phyloP scores from a whole-genome alignment of 2,329 filamentous ascomycete genomes.

The Ophiosphaerella narmari region DNA sequence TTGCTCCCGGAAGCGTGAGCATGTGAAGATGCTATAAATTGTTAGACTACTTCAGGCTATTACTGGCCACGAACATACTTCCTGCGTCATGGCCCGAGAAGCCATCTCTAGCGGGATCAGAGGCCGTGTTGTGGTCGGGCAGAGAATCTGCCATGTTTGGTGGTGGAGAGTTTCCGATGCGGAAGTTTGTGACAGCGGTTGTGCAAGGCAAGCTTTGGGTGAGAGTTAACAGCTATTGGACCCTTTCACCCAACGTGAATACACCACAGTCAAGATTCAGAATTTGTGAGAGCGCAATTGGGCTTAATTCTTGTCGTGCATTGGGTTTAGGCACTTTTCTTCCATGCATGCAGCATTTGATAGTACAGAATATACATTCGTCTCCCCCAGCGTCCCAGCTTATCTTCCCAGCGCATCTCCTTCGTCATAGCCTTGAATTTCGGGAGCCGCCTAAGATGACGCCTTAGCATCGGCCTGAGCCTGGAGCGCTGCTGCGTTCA shows the following conservation, averaged over 20 bases:
- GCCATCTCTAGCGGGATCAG: constrained; percentile 13
- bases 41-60: constrained; percentile 13
- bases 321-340: constrained; percentile 28
- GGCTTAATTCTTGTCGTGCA: constrained; percentile 32
- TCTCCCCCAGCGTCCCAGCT: constrained; percentile 13
- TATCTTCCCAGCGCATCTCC: constrained; percentile 7
- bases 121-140: constrained; percentile 29
- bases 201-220: constrained; percentile 10
- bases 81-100: constrained; percentile 18
- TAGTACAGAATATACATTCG: constrained; percentile 47
- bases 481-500: constrained; percentile 61
- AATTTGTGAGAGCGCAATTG: constrained; percentile 8
- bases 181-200: constrained; percentile 32
- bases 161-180: constrained; percentile 38
- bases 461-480: constrained; percentile 52
- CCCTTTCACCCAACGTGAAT: constrained; percentile 5
- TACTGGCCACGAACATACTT: constrained; percentile 9
- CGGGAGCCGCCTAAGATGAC: constrained; percentile 40
- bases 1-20: constrained; percentile 17
- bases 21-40: constrained; percentile 20
- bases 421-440: constrained; percentile 7
- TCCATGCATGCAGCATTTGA: constrained; percentile 29
- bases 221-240: constrained; percentile 4
- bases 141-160: constrained; percentile 40
- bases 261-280: constrained; percentile 10